These are phyloP conservation scores for Exophiala spinifera DNA, from an alignment of 2,329 filamentous ascomycete species.

Conservation along the genomic window DNA sequence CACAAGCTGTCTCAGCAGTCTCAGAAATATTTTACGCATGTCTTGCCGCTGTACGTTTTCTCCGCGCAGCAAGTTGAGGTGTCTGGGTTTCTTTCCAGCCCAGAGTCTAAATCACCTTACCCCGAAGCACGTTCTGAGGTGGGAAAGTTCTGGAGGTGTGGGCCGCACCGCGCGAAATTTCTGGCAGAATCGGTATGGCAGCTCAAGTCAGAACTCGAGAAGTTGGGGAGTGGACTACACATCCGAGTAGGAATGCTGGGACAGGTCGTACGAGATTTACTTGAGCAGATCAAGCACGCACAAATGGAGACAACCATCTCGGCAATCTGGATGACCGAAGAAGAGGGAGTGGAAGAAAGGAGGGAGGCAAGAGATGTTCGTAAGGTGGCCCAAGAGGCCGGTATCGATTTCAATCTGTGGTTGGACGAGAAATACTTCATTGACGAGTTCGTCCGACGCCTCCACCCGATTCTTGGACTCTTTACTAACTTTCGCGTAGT, in stretches of 20 bases:
- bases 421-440: conserved; percentile 74
- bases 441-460: conserved; percentile 62
- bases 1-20: conserved; percentile 48
- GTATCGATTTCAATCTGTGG: conserved; percentile 63
- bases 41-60: conserved; percentile 70
- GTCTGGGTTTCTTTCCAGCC: conserved; percentile 64
- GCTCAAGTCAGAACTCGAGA: conserved; percentile 61
- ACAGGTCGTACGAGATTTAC: conserved; percentile 58
- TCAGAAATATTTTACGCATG: conserved; percentile 54
- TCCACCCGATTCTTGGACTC: background rate
- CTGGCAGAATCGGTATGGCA: conserved; percentile 71
- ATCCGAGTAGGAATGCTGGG: conserved; percentile 61
- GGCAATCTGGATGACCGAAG: conserved; percentile 70
- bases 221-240: conserved; percentile 58
- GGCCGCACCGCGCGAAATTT: conserved; percentile 69
- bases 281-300: conserved; percentile 48
- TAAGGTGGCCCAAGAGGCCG: conserved; percentile 50
- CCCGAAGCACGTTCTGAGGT: conserved; percentile 65
- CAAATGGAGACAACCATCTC: conserved; percentile 49
- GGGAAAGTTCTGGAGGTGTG: conserved; percentile 69
- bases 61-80: conserved; percentile 69
- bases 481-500: conserved; percentile 42
- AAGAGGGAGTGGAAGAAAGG: conserved; percentile 68
- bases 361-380: conserved; percentile 59
- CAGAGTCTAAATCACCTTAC: conserved; percentile 56